phyloP scores from a whole-genome alignment of 306 rosid species.

The Oxytropis ochrocephala region DNA sequence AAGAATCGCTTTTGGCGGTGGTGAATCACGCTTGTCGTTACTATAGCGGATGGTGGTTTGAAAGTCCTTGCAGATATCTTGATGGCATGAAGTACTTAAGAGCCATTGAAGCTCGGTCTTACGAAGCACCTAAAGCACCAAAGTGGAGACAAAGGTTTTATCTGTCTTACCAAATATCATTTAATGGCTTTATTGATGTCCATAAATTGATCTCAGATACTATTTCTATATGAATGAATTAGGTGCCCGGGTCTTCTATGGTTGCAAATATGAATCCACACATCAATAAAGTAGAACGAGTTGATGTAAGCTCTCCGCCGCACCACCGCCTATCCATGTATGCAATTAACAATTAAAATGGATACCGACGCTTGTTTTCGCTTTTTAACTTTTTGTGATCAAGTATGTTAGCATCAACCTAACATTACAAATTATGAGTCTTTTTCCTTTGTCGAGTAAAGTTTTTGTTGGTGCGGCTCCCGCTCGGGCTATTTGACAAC shows the following conservation, averaged over 20 bases:
- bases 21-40: conserved; percentile 82
- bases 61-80: conserved; percentile 67
- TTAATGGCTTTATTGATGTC: too few relatives aligned
- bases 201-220: too few relatives aligned
- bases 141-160: too few relatives aligned
- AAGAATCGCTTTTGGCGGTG: conserved; percentile 75
- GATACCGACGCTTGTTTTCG: not conserved
- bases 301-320: conserved; percentile 53
- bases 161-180: too few relatives aligned
- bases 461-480: not conserved
- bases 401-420: not conserved
- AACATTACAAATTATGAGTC: too few relatives aligned
- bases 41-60: conserved; percentile 55
- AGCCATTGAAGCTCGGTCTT: too few relatives aligned
- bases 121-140: too few relatives aligned
- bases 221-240: too few relatives aligned
- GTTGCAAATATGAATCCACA: too few relatives aligned
- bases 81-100: conserved; percentile 49
- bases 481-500: not conserved
- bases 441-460: not conserved
- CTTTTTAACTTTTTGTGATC: not conserved
- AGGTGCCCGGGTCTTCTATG: too few relatives aligned
- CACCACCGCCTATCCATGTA: conserved; percentile 48
- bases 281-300: conserved; percentile 44
- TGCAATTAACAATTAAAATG: conserved; percentile 3